Evolutionary conservation across 2,329 filamentous ascomycete genomes (phyloP), one percentile per base, ranked within the genome.

Genomic region (Cadophora sp.): DNA sequence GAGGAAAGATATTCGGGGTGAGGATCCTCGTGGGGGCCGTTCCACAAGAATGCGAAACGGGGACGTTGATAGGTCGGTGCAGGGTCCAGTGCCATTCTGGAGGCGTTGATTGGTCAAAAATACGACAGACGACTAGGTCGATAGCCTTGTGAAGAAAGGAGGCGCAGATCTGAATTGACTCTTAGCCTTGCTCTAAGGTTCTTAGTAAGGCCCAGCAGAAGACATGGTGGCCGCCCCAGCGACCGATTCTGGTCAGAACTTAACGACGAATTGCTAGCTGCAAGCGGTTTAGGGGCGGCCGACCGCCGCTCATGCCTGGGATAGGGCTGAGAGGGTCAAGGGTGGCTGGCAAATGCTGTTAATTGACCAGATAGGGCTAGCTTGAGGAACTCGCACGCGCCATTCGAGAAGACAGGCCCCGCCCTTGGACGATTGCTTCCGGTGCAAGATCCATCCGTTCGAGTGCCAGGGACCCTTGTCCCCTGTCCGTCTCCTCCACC

Each of bases 141-240:
- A 39, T 58, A 41, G 55, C 55, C 55, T 58, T 58, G 55, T 58
- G 33, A 58, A 43, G n/a, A 18, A 18, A 22, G n/a, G 33, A 58
- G 55, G 55, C 55, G 36, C 55, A 58, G 45, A 30, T 36, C 55
- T 43, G n/a, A 60, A 39, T 39, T 13, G 18, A 39, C 27, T 20
- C 39, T 48, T 47, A 20, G 39, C 22, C 27, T 30, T n/a, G 58
- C 27, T 43, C 27, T 48, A 60, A 48, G 43, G 58, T 60, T 60
- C 58, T 60, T 60, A 60, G 58, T 60, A 47, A 60, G 58, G 58
- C 58, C 58, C 58, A 60, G 58, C 41, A 60, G 33, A 60, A 60
- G 53, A 24, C n/a, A 24, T 24, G 20, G n/a, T 41, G 55, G 55
- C 55, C 33, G 36, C 24, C 41, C 16, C 39, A 50, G 45, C 27